Evolutionary conservation across 2,329 filamentous ascomycete genomes (phyloP), one percentile per base, ranked within the genome.

Genomic region (Polychaeton citri): DNA sequence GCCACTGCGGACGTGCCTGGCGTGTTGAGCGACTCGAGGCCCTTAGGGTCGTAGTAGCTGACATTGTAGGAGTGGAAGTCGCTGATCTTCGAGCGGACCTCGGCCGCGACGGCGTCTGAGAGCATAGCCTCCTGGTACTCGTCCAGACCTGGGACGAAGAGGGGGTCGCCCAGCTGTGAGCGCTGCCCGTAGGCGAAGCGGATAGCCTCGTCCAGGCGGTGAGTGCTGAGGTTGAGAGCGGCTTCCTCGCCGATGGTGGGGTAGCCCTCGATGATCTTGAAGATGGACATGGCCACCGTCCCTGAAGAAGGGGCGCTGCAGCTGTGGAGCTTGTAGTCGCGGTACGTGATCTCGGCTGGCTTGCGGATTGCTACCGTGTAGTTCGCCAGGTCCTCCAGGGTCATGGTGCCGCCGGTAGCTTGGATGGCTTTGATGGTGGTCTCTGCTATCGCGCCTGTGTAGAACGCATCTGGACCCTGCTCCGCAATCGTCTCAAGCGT

Each of bases 181-280:
- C 86, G 76, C 48, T 61, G 48, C 24, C 79, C 86, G 54, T 95
- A 96, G 2, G 75, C 86, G 55, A 93, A 96, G 16, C 85, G 74
- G 63, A 94, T 84, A 9, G 86, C 81, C 65, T 96, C 90, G 51
- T 85, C 76, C 44, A 94, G 71, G 10, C 82, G 74, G 59, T 96
- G 90, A 1, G 79, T 79, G 24, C 78, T 84, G 0, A 92, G 62
- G 46, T 84, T 78, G 15, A 71, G 45, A 13, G 58, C 61, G 30
- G 72, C 62, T 1, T 63, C 59, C 2, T 74, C 61, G 13, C 74
- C 76, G 33, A 88, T 76, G 24, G 63, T 57, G 0, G 71, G 61
- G 50, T 85, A 92, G 13, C 82, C 80, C 56, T 88, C 79, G 58
- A 95, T 71, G 20, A 79, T 85, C 53, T 93, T 94, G 51, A 96